Base-by-base conservation (phyloP, 2,329 filamentous ascomycete species). In the Diaporthe australafricana region DNA sequence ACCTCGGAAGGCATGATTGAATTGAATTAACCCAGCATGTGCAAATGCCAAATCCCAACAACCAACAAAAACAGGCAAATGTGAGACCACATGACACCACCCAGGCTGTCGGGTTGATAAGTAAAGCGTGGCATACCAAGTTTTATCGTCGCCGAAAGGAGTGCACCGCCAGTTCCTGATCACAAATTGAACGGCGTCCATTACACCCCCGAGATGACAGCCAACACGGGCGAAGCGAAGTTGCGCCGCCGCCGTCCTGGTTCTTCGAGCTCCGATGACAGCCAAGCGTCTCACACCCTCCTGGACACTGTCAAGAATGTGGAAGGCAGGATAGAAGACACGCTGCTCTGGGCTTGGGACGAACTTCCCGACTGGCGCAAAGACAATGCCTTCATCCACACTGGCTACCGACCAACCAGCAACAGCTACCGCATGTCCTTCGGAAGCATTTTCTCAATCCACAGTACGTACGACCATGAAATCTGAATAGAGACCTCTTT, bases 321-420 rank as follows among this genome's bases (percentile, higher is more conserved):
- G 69, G 86, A 88, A 73, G 74, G 78, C 8, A 84, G 81, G 66
- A 76, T 86, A 47, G 81, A 84, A 30, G 73, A 78, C 3, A 79
- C 83, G 1, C 79, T 87, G 5, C 83, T 88, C 42, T 75, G 88
- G n/a, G 80, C 84, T 70, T 90, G 88, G 88, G 86, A 90, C 75
- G 87, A 90, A 69, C 85, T 91, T 12, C 87, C 87, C 16, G 74
- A 81, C 68, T 91, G 89, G 89, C 88, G 88, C 55, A 88, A 87
- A 75, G 89, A 91, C 82, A 91, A 91, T 77, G 82, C 81, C 75
- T 90, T 81, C 82, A 89, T 91, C 80, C 78, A 77, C 62, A 78
- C 82, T 3, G 88, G 88, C 72, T 91, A 91, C 80, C 87, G 89
- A 12, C 83, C 80, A 2, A 85, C 84, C 30, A 84, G 83, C 76